Evolutionary conservation across 352 stramenopile species (phyloP).

Genomic region (Globisporangium uncinulatum): DNA sequence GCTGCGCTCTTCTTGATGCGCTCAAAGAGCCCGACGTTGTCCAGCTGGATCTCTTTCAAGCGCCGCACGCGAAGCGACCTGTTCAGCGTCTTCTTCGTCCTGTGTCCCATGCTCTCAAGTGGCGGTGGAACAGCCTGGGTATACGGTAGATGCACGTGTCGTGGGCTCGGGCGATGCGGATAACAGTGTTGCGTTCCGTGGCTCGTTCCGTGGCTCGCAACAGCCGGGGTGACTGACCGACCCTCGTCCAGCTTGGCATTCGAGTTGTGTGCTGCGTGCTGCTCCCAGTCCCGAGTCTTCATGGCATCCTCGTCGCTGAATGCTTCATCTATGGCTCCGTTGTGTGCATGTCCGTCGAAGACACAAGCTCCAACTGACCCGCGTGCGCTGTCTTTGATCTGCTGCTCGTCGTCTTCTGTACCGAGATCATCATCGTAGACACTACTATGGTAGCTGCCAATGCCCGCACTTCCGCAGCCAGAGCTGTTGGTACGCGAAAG

Average conservation of each 20-base stretch:
- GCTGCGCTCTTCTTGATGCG: constrained; percentile 55
- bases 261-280: constrained; percentile 2
- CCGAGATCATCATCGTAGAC: not conserved
- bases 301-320: not conserved
- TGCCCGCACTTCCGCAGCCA: not conserved
- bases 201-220: not conserved
- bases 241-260: constrained; percentile 51
- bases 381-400: not conserved
- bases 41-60: constrained; percentile 57
- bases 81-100: constrained; percentile 33
- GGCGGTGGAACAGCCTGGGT: constrained; percentile 16
- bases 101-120: not conserved
- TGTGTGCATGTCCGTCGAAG: too few relatives aligned
- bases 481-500: not conserved
- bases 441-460: not conserved
- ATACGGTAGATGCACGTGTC: not conserved
- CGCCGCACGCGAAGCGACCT: constrained; percentile 38
- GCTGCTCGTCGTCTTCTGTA: not conserved
- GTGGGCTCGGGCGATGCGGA: not conserved
- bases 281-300: not conserved
- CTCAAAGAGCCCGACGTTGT: constrained; percentile 51
- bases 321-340: not conserved
- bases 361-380: too few relatives aligned
- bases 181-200: constrained; percentile 3
- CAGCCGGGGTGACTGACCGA: constrained; percentile 21